phyloP scores from a whole-genome alignment of 2,329 filamentous ascomycete genomes.

The Aspergillus piperis region DNA sequence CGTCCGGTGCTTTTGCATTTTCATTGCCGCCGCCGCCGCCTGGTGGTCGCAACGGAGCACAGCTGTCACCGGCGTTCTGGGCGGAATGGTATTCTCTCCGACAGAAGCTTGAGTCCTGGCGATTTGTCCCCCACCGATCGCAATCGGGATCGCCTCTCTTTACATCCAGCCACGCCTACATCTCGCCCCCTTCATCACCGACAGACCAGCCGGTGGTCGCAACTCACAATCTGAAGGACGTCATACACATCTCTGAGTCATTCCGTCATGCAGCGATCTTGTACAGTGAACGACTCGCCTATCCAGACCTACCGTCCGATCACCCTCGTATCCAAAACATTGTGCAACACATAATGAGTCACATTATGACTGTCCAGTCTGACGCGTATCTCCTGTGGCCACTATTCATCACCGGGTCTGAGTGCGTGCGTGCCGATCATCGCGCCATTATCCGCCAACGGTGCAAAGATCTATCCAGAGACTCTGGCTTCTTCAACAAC shows the following conservation, averaged over 20 bases:
- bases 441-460: constrained; percentile 76
- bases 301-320: constrained; percentile 70
- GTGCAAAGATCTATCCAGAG: constrained; percentile 81
- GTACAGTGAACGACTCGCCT: constrained; percentile 84
- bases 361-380: constrained; percentile 75
- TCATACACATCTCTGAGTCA: constrained; percentile 81
- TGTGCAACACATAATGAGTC: constrained; percentile 78
- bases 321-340: constrained; percentile 80
- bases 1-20: constrained; percentile 34
- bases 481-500: constrained; percentile 93
- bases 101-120: constrained; percentile 75
- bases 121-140: constrained; percentile 58
- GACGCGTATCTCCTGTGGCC: constrained; percentile 95
- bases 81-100: constrained; percentile 81
- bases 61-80: constrained; percentile 63
- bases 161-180: constrained; percentile 27
- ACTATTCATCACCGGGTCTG: constrained; percentile 84
- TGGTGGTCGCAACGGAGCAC: constrained; percentile 21
- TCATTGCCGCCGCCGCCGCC: constrained; percentile 30
- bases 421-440: constrained; percentile 80
- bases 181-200: constrained; percentile 31
- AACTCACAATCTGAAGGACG: constrained; percentile 67
- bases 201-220: constrained; percentile 40
- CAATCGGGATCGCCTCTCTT: constrained; percentile 19
- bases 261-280: constrained; percentile 88